A percentile compares a stretch with the other conserved stretches of the same genome.
Evolutionary conservation across 2,329 filamentous ascomycete genomes (phyloP).

Genomic region (Setomelanomma holmii): DNA sequence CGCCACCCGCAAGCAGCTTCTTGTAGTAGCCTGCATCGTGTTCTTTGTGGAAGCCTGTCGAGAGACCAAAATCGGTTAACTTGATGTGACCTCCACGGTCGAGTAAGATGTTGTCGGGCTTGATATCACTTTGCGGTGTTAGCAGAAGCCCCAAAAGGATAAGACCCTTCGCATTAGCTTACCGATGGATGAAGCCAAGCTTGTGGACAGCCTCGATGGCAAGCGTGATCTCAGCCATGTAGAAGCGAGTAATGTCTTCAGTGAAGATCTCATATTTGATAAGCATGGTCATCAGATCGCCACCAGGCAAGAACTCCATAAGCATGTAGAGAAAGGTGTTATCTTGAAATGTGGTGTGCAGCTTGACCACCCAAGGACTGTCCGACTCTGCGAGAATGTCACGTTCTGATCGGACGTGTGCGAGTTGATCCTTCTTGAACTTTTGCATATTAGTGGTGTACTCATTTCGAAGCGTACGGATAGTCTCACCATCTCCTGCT

Average conservation of each 20-base stretch:
- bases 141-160: slow-evolving; percentile 11
- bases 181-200: slow-evolving; percentile 98
- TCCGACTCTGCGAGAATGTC: slow-evolving; percentile 99
- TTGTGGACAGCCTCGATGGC: slow-evolving; percentile 99
- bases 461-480: background rate
- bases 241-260: slow-evolving; percentile 97
- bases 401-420: slow-evolving; percentile 95
- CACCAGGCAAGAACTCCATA: slow-evolving; percentile 98
- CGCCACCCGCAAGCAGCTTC: slow-evolving; percentile 80
- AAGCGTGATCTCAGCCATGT: slow-evolving; percentile 97
- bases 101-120: slow-evolving; percentile 97
- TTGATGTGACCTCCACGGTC: slow-evolving; percentile 97
- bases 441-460: slow-evolving; percentile 35
- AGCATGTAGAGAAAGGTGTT: slow-evolving; percentile 96
- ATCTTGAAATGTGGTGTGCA: slow-evolving; percentile 98
- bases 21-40: slow-evolving; percentile 99
- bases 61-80: slow-evolving; percentile 96
- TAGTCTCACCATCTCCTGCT: slow-evolving; percentile 81
- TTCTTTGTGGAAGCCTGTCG: slow-evolving; percentile 96
- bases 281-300: slow-evolving; percentile 99
- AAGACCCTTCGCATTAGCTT: slow-evolving; percentile 42
- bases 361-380: slow-evolving; percentile 98
- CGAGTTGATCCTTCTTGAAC: slow-evolving; percentile 98
- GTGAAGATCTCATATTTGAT: slow-evolving; percentile 99
- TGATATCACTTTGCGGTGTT: slow-evolving; percentile 79